Conservation (phyloP, 768 basidiomycete genomes). For the Arthromyces matolae region DNA sequence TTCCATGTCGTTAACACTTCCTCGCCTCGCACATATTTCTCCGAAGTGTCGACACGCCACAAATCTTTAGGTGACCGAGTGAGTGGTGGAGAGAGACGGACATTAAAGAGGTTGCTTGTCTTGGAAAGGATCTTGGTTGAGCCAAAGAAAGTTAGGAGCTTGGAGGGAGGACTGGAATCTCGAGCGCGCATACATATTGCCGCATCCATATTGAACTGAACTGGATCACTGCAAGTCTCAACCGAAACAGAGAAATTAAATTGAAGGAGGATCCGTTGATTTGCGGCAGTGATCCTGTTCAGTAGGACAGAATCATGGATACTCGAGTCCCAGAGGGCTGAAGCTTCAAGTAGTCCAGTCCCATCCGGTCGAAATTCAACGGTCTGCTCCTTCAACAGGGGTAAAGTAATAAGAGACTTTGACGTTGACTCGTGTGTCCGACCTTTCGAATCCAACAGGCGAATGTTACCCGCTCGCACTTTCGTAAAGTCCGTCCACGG, state of each 20-base stretch:
- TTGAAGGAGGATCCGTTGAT: slow-evolving; percentile 78
- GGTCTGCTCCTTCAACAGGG: slow-evolving; percentile 65
- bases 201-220: slow-evolving; percentile 86
- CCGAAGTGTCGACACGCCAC: slow-evolving; percentile 92
- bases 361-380: slow-evolving; percentile 84
- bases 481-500: slow-evolving; percentile 82
- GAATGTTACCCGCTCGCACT: slow-evolving; percentile 77
- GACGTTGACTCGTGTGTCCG: slow-evolving; percentile 76
- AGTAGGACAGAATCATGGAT: slow-evolving; percentile 82
- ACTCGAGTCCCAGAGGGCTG: slow-evolving; percentile 91
- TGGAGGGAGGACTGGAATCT: slow-evolving; percentile 81
- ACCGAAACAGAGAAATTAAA: slow-evolving; percentile 75
- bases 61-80: slow-evolving; percentile 86
- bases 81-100: slow-evolving; percentile 77
- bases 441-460: slow-evolving; percentile 81
- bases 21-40: slow-evolving; percentile 93
- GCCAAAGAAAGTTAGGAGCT: slow-evolving; percentile 71
- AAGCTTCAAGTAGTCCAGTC: slow-evolving; percentile 62
- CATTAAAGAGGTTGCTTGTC: slow-evolving; percentile 79
- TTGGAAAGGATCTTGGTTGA: slow-evolving; percentile 74
- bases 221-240: slow-evolving; percentile 80
- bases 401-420: slow-evolving; percentile 66
- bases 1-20: slow-evolving; percentile 82
- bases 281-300: slow-evolving; percentile 76
- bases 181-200: slow-evolving; percentile 81